Evolutionary conservation across 2,329 filamentous ascomycete species (phyloP), one percentile per base, ranked within the genome.

Genomic region (Chlorencoelia australis): DNA sequence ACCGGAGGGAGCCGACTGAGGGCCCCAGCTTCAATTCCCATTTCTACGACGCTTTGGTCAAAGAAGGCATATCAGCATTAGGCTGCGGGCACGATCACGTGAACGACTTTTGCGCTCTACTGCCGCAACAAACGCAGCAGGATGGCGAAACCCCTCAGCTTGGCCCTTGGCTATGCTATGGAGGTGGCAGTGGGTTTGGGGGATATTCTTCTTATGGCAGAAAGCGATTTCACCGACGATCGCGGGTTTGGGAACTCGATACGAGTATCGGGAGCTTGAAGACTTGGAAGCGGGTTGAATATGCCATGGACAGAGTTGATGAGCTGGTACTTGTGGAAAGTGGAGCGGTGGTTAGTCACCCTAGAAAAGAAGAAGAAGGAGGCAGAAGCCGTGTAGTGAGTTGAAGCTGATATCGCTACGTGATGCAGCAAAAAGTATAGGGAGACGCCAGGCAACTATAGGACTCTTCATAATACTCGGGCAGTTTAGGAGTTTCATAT

Each of bases 141-240:
- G 33, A 43, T 39, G 31, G 32, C 33, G 29, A 43, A 30, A 29
- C 62, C 25, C 59, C 66, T 14, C 46, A 50, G 30, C 75, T 77
- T 6, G 71, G 79, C 26, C 64, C 94, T 3, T 96, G 89, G 89
- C 93, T 95, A 84, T 96, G 89, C 66, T 94, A 95, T 59, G 87
- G 78, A 9, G 89, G 89, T 27, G 88, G 82, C 19, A 75, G 76
- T 30, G 89, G 89, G 2, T 94, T 95, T 51, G 89, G 89, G 39
- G 89, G 89, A 1, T 95, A 96, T 56, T 89, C 82, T 18, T 87
- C 87, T 5, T 95, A 94, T 55, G 56, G 46, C 20, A 43, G 37
- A 37, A 78, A 78, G 30, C 80, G 79, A 6, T 94, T 80, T 58
- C 69, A 86, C 52, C 81, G 89, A 30, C 77, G 86, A 30, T 69